Base-by-base conservation (phyloP, 1,139 yeast genomes). In the Saccharomyces hybrid region DNA sequence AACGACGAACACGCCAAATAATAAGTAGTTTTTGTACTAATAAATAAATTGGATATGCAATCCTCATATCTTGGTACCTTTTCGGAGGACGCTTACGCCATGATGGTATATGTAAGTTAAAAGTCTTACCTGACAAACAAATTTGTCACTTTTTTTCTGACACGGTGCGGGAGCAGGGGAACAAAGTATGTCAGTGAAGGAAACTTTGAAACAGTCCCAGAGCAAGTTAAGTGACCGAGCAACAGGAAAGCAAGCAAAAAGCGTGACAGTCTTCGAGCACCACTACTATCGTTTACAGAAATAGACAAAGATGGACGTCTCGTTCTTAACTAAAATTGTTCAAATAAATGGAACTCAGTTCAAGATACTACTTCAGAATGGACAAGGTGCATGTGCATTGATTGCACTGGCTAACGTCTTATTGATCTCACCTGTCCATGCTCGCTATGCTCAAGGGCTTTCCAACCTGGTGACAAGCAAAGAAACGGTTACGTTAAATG, bases 311-410 rank as follows among this genome's bases (percentile, higher is more conserved):
- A 38, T 38, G 42, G 42, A 38, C 23, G 42, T 38, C 23, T 38
- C 48, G 19, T 70, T 67, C 54, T 65, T 64, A 32, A 70, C 72
- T 1, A 73, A 70, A 52, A 55, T 53, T 23, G 60, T 71, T 25
- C 61, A 63, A 41, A 62, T 67, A 51, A 62, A 70, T 49, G 75
- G 74, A 3, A 55, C 53, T 55, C 74, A 81, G 26, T 53, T 56
- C 41, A 83, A 80, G 14, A 81, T 90, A 41, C 71, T 91, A n/a
- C 71, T 88, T 19, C 97, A 91, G 70, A 88, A 88, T 59, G 76
- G 71, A 50, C 88, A 90, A 63, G 97, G 97, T 0, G 96, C 97
- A 0, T 90, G 97, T 66, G 96, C 97, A 1, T 71, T 91, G 48
- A 79, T 90, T n/a, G 91, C 97, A 0, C 72, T 91, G 47, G 78